phyloP scores from a whole-genome alignment of 495 filamentous ascomycete genomes.

The Aspergillus saccharolyticus region DNA sequence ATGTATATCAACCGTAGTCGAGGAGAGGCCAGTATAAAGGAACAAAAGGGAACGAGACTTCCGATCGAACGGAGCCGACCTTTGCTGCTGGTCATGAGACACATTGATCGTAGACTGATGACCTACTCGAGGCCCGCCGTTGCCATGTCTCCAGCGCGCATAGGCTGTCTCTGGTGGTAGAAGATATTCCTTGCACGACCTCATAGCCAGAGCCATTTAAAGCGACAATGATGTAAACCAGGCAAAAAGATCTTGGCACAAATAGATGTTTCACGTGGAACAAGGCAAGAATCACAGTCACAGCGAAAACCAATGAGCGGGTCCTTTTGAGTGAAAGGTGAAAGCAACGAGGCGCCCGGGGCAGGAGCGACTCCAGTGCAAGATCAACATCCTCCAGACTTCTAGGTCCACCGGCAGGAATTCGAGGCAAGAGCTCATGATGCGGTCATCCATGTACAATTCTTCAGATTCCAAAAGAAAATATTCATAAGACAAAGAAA shows the following conservation, averaged over 20 bases:
- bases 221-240: background rate
- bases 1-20: constrained; percentile 1
- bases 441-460: background rate
- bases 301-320: background rate
- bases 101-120: constrained; percentile 22
- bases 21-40: background rate
- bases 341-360: background rate
- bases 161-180: constrained; percentile 16
- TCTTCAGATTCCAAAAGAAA: background rate
- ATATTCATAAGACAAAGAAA: background rate
- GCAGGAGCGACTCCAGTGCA: background rate
- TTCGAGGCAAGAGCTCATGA: background rate
- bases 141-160: constrained; percentile 14
- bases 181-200: constrained; percentile 12
- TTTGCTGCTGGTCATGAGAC: constrained; percentile 21
- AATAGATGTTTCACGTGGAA: background rate
- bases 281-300: background rate
- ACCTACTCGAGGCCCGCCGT: constrained; percentile 10
- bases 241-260: background rate
- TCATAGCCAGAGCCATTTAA: constrained; percentile 1
- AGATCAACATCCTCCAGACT: too few species aligned
- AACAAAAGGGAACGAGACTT: background rate
- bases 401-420: too few species aligned
- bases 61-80: constrained; percentile 18
- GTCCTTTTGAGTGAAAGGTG: background rate